Conservation (phyloP, 2,329 filamentous ascomycete species). For the Xylaria sp. region DNA sequence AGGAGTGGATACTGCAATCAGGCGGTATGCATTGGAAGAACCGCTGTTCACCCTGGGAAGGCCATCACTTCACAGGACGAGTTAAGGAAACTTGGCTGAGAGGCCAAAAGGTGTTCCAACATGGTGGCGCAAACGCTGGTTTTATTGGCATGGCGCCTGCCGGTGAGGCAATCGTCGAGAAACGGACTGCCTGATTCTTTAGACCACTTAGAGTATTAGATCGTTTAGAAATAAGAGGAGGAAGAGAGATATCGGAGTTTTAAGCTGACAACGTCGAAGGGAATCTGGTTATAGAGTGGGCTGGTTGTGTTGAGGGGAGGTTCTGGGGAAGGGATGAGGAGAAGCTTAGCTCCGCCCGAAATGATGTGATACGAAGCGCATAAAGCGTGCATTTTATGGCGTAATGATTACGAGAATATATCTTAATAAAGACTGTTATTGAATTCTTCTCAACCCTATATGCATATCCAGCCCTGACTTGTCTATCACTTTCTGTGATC, state of each 20-base stretch:
- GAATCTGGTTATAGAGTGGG: slow-evolving; percentile 13
- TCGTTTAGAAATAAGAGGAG: neutral
- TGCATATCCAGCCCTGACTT: neutral
- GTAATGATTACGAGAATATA: slow-evolving; percentile 36
- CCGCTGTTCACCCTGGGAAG: slow-evolving; percentile 90
- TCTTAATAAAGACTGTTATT: slow-evolving; percentile 4
- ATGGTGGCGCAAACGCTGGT: slow-evolving; percentile 64
- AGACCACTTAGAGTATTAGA: neutral
- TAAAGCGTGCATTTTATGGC: slow-evolving; percentile 33
- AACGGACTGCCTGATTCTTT: slow-evolving; percentile 57
- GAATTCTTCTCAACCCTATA: neutral
- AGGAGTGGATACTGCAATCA: slow-evolving; percentile 76
- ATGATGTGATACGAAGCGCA: slow-evolving; percentile 38
- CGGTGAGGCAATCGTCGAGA: slow-evolving; percentile 70
- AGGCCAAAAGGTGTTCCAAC: slow-evolving; percentile 77
- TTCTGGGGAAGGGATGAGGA: slow-evolving; percentile 27
- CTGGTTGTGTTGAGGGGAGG: slow-evolving; percentile 12
- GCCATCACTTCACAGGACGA: slow-evolving; percentile 78
- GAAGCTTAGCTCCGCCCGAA: slow-evolving; percentile 23
- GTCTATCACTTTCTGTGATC: neutral
- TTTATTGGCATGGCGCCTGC: slow-evolving; percentile 62
- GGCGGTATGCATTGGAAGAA: slow-evolving; percentile 95
- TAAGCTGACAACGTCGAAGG: slow-evolving; percentile 10
- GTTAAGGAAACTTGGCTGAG: slow-evolving; percentile 89
- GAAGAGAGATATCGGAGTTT: neutral